Percentiles rank a stretch among this genome's conserved stretches.
These are phyloP conservation scores for Prunus yedoensis DNA, from an alignment of 331 rosid genomes.

Conservation along the genomic window DNA sequence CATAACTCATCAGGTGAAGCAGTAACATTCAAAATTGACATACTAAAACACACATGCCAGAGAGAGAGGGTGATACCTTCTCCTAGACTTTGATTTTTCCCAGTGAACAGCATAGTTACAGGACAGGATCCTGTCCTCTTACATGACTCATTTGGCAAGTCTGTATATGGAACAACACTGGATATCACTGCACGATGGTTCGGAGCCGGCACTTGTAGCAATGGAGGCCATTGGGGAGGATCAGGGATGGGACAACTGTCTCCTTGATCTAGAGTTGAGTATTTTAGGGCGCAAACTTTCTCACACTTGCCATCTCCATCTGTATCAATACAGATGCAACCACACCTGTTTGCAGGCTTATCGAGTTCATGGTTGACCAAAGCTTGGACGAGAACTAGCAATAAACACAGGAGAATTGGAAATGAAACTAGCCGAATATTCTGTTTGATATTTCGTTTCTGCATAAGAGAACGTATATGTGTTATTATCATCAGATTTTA, in stretches of 20 bases:
- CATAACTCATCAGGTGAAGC: background rate
- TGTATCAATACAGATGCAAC: constrained; percentile 40
- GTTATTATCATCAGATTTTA: background rate
- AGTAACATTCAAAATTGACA: background rate
- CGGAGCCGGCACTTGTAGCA: constrained; percentile 71
- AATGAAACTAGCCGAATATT: constrained; percentile 54
- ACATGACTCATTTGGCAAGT: constrained; percentile 67
- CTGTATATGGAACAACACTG: constrained; percentile 38
- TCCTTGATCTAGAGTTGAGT: constrained; percentile 29
- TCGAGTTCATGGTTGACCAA: constrained; percentile 46
- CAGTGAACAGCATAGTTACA: constrained; percentile 66
- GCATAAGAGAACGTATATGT: constrained; percentile 23
- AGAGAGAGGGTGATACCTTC: constrained; percentile 35
- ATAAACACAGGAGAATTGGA: constrained; percentile 53
- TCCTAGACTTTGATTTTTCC: constrained; percentile 56
- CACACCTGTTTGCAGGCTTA: constrained; percentile 59
- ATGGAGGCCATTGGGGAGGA: constrained; percentile 81
- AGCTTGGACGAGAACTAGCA: constrained; percentile 49
- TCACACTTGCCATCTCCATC: constrained; percentile 27
- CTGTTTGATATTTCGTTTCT: constrained; percentile 67
- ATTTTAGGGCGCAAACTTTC: constrained; percentile 32
- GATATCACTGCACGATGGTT: constrained; percentile 60
- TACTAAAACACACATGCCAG: background rate
- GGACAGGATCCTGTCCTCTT: constrained; percentile 71
- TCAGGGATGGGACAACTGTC: constrained; percentile 37